A percentile compares a stretch with the other conserved stretches of the same genome.
These are phyloP conservation scores for Fusarium veterinarium DNA, from an alignment of 2,329 filamentous ascomycete genomes.

Conservation along the genomic window DNA sequence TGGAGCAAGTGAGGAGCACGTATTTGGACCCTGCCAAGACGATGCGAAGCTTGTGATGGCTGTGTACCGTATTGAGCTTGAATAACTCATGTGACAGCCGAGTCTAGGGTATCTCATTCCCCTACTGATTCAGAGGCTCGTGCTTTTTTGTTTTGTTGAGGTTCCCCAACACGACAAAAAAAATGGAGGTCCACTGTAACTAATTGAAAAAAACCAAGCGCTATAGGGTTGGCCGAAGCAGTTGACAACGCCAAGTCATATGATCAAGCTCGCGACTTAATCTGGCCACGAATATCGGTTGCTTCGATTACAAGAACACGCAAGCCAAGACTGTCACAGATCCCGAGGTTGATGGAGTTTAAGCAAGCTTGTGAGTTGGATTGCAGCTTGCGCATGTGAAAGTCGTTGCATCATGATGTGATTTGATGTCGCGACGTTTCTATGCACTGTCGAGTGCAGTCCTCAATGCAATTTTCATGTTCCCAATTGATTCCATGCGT, in stretches of 20 bases:
- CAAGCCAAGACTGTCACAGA: constrained; percentile 1
- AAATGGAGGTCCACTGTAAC: neutral
- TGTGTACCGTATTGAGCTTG: neutral
- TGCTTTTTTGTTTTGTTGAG: constrained; percentile 17
- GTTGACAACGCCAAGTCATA: neutral
- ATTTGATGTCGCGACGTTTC: neutral
- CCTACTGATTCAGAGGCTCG: neutral
- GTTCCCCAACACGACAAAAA: constrained; percentile 1
- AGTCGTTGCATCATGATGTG: neutral
- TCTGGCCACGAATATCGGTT: neutral
- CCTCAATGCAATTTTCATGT: neutral
- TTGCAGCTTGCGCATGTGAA: neutral
- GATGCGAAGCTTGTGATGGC: neutral
- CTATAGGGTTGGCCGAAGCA: constrained; percentile 5
- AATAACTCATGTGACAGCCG: neutral
- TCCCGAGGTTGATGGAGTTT: neutral
- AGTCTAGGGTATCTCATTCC: constrained; percentile 4
- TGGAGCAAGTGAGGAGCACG: neutral
- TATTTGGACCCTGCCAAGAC: neutral
- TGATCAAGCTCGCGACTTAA: neutral
- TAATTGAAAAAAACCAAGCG: neutral
- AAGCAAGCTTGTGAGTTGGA: neutral
- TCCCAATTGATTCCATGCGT: neutral
- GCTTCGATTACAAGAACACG: neutral
- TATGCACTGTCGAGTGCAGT: too few species aligned